Percentiles rank a stretch among this genome's conserved stretches.
Conservation (phyloP, 805 yeast species). For the Zygosaccharomyces pseudorouxii region DNA sequence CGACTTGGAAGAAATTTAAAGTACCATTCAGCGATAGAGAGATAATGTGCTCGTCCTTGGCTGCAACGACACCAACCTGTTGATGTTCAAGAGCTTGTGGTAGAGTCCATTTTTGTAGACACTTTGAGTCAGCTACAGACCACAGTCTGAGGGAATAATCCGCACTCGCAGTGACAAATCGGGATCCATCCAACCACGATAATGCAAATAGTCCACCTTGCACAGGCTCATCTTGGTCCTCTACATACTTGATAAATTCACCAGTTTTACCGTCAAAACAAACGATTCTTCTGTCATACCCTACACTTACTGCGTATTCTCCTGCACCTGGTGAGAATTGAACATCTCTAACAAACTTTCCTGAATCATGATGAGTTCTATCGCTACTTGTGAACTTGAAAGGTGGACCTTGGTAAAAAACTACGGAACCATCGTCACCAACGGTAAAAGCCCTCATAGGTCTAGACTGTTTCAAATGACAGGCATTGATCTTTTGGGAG, state of each 20-base stretch:
- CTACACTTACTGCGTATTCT: slow-evolving; percentile 63
- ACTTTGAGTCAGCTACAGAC: slow-evolving; percentile 44
- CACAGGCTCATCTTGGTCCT: slow-evolving; percentile 43
- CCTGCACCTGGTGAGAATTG: slow-evolving; percentile 75
- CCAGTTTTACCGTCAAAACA: slow-evolving; percentile 88
- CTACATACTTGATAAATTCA: slow-evolving; percentile 53
- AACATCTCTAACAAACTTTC: slow-evolving; percentile 74
- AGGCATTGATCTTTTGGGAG: slow-evolving; percentile 75
- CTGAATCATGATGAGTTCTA: slow-evolving; percentile 60
- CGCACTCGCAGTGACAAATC: slow-evolving; percentile 78
- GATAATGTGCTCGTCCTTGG: slow-evolving; percentile 52
- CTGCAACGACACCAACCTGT: slow-evolving; percentile 67
- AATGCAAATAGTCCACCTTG: slow-evolving; percentile 78
- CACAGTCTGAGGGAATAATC: slow-evolving; percentile 71
- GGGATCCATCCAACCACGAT: slow-evolving; percentile 53
- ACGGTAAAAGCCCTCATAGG: slow-evolving; percentile 94
- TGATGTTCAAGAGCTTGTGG: slow-evolving; percentile 52
- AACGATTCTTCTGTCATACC: slow-evolving; percentile 73
- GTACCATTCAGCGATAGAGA: slow-evolving; percentile 71
- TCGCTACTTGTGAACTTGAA: slow-evolving; percentile 75
- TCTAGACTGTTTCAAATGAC: slow-evolving; percentile 75
- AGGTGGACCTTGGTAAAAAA: slow-evolving; percentile 89
- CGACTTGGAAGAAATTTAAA: slow-evolving; percentile 52
- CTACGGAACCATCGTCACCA: slow-evolving; percentile 80
- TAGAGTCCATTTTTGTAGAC: slow-evolving; percentile 48